These are phyloP conservation scores for Papilionanthe hybrid DNA, from an alignment of 116 monocot species.

Conservation along the genomic window DNA sequence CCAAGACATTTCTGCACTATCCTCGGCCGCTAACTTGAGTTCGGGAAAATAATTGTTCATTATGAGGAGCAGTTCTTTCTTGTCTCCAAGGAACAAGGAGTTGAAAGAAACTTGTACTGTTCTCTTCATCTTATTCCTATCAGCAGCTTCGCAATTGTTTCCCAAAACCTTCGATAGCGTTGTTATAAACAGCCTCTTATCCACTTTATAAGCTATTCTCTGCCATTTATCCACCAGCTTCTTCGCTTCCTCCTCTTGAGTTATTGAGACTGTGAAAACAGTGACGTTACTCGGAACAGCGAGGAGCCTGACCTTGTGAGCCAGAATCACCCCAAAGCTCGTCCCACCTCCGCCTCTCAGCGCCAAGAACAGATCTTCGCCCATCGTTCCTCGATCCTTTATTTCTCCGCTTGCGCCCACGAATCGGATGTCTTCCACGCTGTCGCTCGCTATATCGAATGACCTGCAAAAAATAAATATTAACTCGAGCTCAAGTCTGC, in stretches of 20 bases:
- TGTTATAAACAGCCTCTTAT: conserved; percentile 25
- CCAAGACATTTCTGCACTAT: conserved; percentile 49
- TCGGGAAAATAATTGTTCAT: conserved; percentile 31
- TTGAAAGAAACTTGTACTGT: conserved; percentile 26
- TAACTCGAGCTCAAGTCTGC: too few relatives aligned
- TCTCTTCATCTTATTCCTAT: not conserved
- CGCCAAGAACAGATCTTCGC: conserved; percentile 41
- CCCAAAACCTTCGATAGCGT: not conserved
- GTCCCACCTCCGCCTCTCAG: conserved; percentile 32
- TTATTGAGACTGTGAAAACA: conserved; percentile 12
- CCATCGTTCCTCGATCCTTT: conserved; percentile 22
- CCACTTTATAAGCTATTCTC: conserved; percentile 10
- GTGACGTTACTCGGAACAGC: conserved; percentile 28
- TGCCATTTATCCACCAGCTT: conserved; percentile 31
- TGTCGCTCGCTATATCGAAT: conserved; percentile 24
- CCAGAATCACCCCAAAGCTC: conserved; percentile 38
- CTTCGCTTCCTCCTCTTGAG: conserved; percentile 18
- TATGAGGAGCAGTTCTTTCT: conserved; percentile 6
- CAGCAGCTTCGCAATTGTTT: conserved; percentile 1
- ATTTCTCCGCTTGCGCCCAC: conserved; percentile 28
- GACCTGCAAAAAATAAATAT: conserved; percentile 8
- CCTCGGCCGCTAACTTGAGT: conserved; percentile 18
- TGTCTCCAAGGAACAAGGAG: conserved; percentile 30
- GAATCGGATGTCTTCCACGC: conserved; percentile 24
- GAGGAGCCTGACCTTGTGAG: conserved; percentile 25